Base-by-base conservation (phyloP, 2,329 filamentous ascomycete genomes). In the Berkeleyomyces basicola region DNA sequence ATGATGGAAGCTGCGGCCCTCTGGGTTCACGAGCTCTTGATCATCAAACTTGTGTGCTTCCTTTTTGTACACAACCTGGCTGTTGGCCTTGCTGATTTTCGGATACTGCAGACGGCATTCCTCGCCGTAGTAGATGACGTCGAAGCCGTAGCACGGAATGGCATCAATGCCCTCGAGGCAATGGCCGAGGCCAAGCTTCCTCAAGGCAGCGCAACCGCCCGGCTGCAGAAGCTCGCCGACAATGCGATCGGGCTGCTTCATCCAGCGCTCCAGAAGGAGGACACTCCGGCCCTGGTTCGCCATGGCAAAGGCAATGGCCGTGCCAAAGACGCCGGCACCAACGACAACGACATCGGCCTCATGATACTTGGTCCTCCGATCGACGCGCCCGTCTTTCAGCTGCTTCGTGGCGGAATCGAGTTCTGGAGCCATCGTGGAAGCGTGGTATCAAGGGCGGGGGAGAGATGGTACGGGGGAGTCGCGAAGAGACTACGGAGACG, bases 171-270 rank as follows among this genome's bases (percentile, higher is more conserved):
- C 88, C 64, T 97, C 90, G 64, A 97, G 75, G 71, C 90, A 95
- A 69, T 91, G 82, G 62, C 78, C 79, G 66, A 99, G 75, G 2
- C 93, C 93, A 59, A 99, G 77, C 71, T 88, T 83, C 70, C 85
- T 81, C 69, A 99, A 78, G 6, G 93, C 88, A 61, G 82, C 78
- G 42, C 96, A 85, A 59, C 93, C 93, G 59, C 93, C 93, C 0
- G 93, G 93, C 74, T 99, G 93, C 68, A 99, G 77, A 67, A 99
- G 76, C 76, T 99, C 93, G 68, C 93, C 93, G 58, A 99, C 90
- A 68, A 99, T 99, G 67, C 93, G 85, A 75, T 97, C 87, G 23
- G 93, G 93, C 76, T 97, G 87, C 74, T 90, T 90, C 74, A 97
- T 78, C 75, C 84, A 95, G 69, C 83, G 82, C 76, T 99, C 93